Base-by-base conservation (phyloP, 2,329 filamentous ascomycete genomes). In the Ophiostoma australiae region DNA sequence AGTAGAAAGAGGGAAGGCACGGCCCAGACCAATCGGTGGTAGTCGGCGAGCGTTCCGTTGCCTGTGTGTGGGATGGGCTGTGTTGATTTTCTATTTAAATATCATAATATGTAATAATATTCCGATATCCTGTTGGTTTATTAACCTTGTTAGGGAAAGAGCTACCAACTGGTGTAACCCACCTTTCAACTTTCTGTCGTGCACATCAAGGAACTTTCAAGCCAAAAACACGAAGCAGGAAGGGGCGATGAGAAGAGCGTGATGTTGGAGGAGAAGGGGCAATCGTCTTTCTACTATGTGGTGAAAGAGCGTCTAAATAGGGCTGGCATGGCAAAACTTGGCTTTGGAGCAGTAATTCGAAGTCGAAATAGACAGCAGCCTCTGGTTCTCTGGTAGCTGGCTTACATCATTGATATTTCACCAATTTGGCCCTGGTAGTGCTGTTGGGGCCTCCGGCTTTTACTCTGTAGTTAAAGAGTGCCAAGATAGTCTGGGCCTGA, bases 321-420 rank as follows among this genome's bases (percentile, higher is more conserved):
- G 39, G 39, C 39, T 13, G 39, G 15, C 39, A 13, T 13, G 39
- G 48, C 48, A 23, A n/a, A 8, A 8, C 48, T 52, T 20, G 17
- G 17, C 5, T 17, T n/a, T 15, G 44, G 17, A 17, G 15, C 15
- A 48, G 27, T 31, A 31, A 31, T 1, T 31, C 27, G 27, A 52
- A 31, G 27, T 31, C 27, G 27, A 52, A 52, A 10, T 8, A 52
- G 2, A 52, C 48, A 23, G 20, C 1, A 23, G 1, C 2, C 5
- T 4, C 48, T 52, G 48, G 11, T 13, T 41, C 15, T 31, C 27
- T 15, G 39, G 39, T 2, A 52, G 48, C 1, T 20, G 6, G 23
- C 27, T 63, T 27, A 63, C 58, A 63, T 63, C 58, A 63, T 63
- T 63, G 58, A 35, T n/a, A 33, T 63, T 33, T 63, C 58, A 27